Evolutionary conservation across 176 grass and related monocot species (phyloP).

Genomic region (Canna indica): DNA sequence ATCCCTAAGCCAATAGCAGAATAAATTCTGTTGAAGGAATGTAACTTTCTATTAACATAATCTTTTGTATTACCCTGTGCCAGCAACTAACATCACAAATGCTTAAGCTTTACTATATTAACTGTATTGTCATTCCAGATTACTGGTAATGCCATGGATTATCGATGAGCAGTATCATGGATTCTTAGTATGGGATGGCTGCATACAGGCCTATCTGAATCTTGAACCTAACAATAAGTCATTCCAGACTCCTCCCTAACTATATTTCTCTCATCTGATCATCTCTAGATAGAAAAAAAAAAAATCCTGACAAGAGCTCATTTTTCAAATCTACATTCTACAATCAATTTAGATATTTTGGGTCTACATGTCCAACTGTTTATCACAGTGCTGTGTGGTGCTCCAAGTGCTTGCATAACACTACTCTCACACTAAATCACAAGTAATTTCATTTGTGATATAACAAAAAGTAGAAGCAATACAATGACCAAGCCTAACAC

Average conservation of each 20-base stretch:
- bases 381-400: background rate
- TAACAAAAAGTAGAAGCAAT: background rate
- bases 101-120: too few species aligned
- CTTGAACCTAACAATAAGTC: background rate
- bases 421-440: background rate
- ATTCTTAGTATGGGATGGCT: background rate
- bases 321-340: background rate
- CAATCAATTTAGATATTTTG: background rate
- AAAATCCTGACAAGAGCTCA: background rate
- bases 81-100: too few species aligned
- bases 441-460: background rate
- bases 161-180: background rate
- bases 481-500: background rate
- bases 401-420: background rate
- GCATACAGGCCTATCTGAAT: background rate
- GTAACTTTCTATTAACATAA: too few species aligned
- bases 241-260: too few species aligned
- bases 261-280: too few species aligned
- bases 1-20: too few species aligned
- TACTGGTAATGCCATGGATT: background rate
- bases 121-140: background rate
- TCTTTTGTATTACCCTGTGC: too few species aligned
- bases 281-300: background rate
- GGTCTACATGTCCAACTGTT: background rate
- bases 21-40: too few species aligned